Evolutionary conservation across 164 flowering plant species (phyloP), one percentile per base, ranked within the genome.

Genomic region (Piper longum): DNA sequence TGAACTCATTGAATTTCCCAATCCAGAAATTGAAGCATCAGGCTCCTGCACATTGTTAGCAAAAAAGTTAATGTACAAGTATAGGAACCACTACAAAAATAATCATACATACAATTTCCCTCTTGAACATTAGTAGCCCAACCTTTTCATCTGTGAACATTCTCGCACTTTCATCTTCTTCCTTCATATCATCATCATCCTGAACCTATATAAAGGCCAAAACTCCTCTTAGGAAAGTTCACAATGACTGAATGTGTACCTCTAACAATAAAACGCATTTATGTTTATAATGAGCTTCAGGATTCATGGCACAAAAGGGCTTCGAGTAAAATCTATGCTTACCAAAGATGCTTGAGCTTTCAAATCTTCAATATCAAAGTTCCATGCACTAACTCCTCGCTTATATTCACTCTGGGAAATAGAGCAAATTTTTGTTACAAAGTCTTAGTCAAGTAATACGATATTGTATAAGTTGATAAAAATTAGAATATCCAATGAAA

Each of bases 341-440:
- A 95, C 99, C 81, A 91, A 70, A 40, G 96, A 83, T 43, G 99
- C 99, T 75, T 91, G 97, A 58, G 79, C 73, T 81, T 95, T 95
- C 70, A 95, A 77, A 78, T 91, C 99, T 72, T 89, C 89, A 59
- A 95, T 43, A 71, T 95, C 96, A 76, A 95, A 95, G 76, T 95
- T 91, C 99, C 99, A 95, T 26, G 96, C 99, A 80, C 99, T 95
- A 59, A 95, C 98, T 68, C 99, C 99, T 75, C 99, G 83, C 70
- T 95, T 83, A 76, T 95, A 95, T 83, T 95, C 96, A 74, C 85
- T 89, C 99, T 95, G 83, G 64, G 4, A 67, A 54, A 26, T 26
- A 26, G 1, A 26, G 36, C 36, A 26, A 26, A 26, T 26, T 26
- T 26, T 26, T 26, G 36, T 26, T 26, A 26, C 36, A 26, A 26